Base-by-base conservation (phyloP, 768 basidiomycete species). In the Fistulinella prunicolor region DNA sequence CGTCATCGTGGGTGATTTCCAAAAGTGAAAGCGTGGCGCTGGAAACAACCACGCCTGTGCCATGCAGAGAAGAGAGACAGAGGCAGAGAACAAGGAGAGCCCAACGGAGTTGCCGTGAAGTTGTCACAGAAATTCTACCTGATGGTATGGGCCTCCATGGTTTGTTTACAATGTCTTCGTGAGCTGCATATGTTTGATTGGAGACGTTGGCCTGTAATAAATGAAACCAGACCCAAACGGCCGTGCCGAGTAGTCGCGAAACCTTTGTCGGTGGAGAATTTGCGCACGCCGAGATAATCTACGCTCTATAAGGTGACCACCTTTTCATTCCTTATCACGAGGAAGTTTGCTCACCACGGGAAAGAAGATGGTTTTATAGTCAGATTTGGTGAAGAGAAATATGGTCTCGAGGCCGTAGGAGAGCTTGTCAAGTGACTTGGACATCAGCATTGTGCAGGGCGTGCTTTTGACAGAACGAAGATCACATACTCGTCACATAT, bases 81-180 rank as follows among this genome's bases (percentile, higher is more conserved):
- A 65, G 44, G 46, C 70, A 72, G 4, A 61, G 4, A 8, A 55
- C 32, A 10, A 70, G 44, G 30, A 70, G 56, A 6, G 35, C 50
- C 69, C 69, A 73, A 6, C 73, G 67, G 16, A 72, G 51, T 4
- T 47, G 29, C 3, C 47, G 35, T 6, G 68, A 60, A 1, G 56
- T 38, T 5, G 26, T 5, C 10, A 55, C 26, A 3, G 65, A 53
- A 13, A 74, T 60, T 9, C 68, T 61, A 9, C 65, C 58, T 0
- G 73, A 54, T 6, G 73, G 71, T 4, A 74, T 38, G 3, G 73
- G 73, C 7, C 73, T 53, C 64, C 65, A 68, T 12, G 69, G 61
- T 49, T 65, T 67, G 53, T 71, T 73, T 2, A 51, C 32, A 7
- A 54, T 52, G 46, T 71, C 71, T 45, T 73, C 71, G 13, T 60